Evolutionary conservation across 169 alveolate species (phyloP), one percentile per base, ranked within the genome.

Genomic region (Cryptosporidium viatorum): DNA sequence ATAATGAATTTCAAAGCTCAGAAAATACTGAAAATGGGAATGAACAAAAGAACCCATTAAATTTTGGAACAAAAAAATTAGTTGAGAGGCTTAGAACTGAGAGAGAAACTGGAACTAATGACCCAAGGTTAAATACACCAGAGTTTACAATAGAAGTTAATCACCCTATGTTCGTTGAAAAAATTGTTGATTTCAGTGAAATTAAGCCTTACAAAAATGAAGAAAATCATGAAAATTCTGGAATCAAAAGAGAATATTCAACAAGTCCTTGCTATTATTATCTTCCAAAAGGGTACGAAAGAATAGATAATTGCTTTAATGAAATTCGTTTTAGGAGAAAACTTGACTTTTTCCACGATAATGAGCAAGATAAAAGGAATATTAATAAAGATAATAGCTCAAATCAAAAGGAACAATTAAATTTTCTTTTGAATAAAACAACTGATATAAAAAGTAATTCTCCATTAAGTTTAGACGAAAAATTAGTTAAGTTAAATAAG

Each of bases 211-310:
- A 73, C 52, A 58, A 51, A 58, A 70, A 58, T n/a, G 86, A 2
- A 18, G 55, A 8, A 73, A 73, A 55, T 50, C 86, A 73, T 43
- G 84, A 69, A 39, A 58, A 73, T 23, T 3, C 18, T 51, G 33
- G 1, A 1, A 43, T 41, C 4, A 50, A 73, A 35, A 16, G 41
- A 1, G 86, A 59, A 21, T 29, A 73, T 58, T 7, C 68, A 7
- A 26, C 68, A 14, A 73, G 39, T 6, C 86, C 68, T 2, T 73
- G 55, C 12, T 73, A 55, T 58, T 73, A 73, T 37, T 73, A 73
- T 51, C 70, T 73, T 6, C 86, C 86, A 52, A 73, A 37, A 55
- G 86, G 86, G 1, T 73, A 73, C 51, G 86, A 73, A 55, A 52
- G 18, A 18, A 73, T 73, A 23, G 55, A 33, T n/a, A 73, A 52